Conservation (phyloP, 179 eudicot genomes). For the Beta lomatogona region DNA sequence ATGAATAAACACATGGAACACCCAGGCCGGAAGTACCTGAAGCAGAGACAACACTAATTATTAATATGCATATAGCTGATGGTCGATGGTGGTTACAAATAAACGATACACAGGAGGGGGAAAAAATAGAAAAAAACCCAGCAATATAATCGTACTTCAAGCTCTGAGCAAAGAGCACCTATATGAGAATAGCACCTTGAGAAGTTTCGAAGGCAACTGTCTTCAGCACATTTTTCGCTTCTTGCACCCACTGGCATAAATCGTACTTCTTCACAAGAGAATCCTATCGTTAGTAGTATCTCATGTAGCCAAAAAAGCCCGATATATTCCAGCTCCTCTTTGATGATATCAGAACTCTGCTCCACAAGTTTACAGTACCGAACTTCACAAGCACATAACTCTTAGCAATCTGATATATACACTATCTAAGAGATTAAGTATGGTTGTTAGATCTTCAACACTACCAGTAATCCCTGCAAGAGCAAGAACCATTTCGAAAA, state of each 20-base stretch:
- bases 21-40: not conserved
- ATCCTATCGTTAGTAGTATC: not conserved
- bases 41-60: not conserved
- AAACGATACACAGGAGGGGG: not conserved
- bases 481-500: conserved; percentile 66
- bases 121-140: not conserved
- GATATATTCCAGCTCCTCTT: not conserved
- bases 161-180: not conserved
- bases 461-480: conserved; percentile 89
- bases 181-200: not conserved
- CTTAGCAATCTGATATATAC: not conserved
- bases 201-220: not conserved
- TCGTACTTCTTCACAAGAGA: not conserved
- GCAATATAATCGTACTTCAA: not conserved
- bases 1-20: not conserved
- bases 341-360: not conserved
- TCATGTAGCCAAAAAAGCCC: not conserved
- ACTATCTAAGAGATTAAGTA: not conserved
- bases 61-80: not conserved
- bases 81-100: not conserved
- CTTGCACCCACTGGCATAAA: not conserved
- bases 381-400: not conserved
- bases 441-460: not conserved
- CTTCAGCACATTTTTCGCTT: not conserved
- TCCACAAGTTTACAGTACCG: no score